Conservation (phyloP, 2,329 filamentous ascomycete species). For the Leptographium radiaticola region DNA sequence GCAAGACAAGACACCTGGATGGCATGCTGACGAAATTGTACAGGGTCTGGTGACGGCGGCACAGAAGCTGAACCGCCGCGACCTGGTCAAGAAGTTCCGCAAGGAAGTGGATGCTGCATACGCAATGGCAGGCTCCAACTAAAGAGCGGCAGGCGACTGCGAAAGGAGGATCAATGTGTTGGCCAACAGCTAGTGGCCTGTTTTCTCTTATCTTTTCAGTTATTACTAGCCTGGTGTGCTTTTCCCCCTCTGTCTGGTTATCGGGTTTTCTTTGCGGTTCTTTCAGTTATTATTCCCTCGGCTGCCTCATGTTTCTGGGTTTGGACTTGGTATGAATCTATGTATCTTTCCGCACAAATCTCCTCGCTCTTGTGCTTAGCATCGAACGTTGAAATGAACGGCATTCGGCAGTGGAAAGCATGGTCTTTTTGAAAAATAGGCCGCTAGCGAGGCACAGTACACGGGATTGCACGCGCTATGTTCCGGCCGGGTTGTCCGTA, state of each 20-base stretch:
- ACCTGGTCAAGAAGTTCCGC: conserved; percentile 48
- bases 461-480: neutral
- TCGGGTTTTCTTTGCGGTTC: neutral
- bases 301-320: neutral
- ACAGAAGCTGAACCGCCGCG: conserved; percentile 60
- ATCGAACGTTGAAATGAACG: neutral
- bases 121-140: conserved; percentile 18
- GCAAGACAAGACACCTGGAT: neutral
- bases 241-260: neutral
- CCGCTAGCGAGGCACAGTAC: neutral
- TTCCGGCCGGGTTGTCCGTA: neutral
- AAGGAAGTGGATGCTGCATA: conserved; percentile 51
- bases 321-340: neutral
- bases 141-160: neutral
- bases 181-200: neutral
- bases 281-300: neutral
- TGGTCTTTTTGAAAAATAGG: neutral
- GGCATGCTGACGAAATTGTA: neutral
- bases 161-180: neutral
- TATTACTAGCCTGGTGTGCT: neutral
- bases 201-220: neutral
- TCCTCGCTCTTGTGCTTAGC: neutral
- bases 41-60: conserved; percentile 55
- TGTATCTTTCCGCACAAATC: neutral
- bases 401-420: neutral